Conservation (phyloP, 1,139 yeast genomes). For the Sugiyamaella pinicola region DNA sequence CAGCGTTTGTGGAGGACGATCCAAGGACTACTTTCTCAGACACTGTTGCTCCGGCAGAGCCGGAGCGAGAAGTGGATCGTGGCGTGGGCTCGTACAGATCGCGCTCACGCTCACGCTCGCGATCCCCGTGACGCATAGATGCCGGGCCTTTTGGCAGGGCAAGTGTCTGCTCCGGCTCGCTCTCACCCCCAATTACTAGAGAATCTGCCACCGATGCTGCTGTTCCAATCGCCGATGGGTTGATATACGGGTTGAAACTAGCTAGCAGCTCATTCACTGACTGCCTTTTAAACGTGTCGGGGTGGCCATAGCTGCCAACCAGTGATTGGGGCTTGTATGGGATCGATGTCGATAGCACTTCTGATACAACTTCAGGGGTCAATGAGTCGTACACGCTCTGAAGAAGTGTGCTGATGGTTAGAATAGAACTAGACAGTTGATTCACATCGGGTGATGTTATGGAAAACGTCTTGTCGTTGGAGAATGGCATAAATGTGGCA, state of each 20-base stretch:
- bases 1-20: conserved; percentile 7
- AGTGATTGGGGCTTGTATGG: conserved; percentile 30
- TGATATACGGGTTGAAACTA: conserved; percentile 29
- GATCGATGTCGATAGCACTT: background rate
- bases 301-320: conserved; percentile 37
- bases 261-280: conserved; percentile 30
- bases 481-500: conserved; percentile 68
- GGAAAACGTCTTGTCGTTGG: conserved; percentile 53
- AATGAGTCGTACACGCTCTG: conserved; percentile 4
- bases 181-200: too few relatives aligned
- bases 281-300: conserved; percentile 36
- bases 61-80: background rate
- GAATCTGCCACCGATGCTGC: background rate
- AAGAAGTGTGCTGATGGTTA: conserved; percentile 58
- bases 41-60: background rate
- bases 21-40: background rate
- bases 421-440: conserved; percentile 71
- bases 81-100: conserved; percentile 6
- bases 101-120: background rate
- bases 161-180: background rate
- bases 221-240: conserved; percentile 21
- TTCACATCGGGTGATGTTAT: conserved; percentile 67
- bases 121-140: conserved; percentile 16
- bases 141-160: conserved; percentile 20
- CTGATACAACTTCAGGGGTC: conserved; percentile 16